Evolutionary conservation across 805 yeast species (phyloP).

Genomic region (Candida nonsorbophila): DNA sequence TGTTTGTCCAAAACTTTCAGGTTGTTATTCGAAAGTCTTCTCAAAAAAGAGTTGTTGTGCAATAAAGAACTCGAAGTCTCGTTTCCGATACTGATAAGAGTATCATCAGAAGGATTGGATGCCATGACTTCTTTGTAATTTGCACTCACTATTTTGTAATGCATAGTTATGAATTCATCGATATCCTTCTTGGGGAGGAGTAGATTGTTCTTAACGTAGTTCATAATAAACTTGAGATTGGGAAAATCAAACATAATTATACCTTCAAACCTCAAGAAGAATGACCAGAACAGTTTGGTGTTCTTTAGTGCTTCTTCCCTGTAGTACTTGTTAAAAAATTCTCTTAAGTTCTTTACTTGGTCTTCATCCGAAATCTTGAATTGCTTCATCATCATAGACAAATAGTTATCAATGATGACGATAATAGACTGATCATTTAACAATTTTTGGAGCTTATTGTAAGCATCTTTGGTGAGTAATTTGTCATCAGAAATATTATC

Average conservation of each 20-base stretch:
- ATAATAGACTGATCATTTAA: conserved; percentile 39
- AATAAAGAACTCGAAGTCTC: conserved; percentile 21
- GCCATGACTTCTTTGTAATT: conserved; percentile 7
- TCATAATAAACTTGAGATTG: conserved; percentile 41
- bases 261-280: conserved; percentile 50
- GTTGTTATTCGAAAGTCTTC: too few species aligned
- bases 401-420: conserved; percentile 27
- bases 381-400: conserved; percentile 21
- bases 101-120: conserved; percentile 7
- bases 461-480: too few species aligned
- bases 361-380: conserved; percentile 14
- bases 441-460: conserved; percentile 20
- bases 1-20: too few species aligned
- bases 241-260: conserved; percentile 33
- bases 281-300: conserved; percentile 52
- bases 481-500: too few species aligned
- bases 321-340: conserved; percentile 24
- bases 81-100: conserved; percentile 11
- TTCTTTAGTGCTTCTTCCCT: conserved; percentile 25
- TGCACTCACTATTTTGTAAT: conserved; percentile 13
- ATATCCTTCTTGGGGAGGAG: conserved; percentile 44
- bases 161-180: conserved; percentile 26
- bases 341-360: conserved; percentile 4
- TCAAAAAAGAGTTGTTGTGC: conserved; percentile 18
- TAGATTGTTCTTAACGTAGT: conserved; percentile 39